Conservation (phyloP, 1,139 yeast genomes). For the Geotrichum restrictum region DNA sequence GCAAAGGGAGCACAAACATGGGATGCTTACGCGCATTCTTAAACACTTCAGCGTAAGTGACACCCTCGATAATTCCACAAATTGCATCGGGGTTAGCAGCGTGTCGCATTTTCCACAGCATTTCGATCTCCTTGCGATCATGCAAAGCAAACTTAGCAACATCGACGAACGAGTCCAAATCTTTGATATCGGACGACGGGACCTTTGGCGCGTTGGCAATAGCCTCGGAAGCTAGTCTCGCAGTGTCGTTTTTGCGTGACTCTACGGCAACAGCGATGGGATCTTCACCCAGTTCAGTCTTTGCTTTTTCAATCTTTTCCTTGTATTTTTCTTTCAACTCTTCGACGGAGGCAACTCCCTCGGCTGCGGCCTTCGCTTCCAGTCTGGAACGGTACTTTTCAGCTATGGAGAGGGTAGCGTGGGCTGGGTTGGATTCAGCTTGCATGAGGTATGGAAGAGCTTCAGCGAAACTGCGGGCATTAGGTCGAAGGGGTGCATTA, state of each 20-base stretch:
- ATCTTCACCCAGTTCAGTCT: slow-evolving; percentile 41
- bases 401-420: slow-evolving; percentile 19
- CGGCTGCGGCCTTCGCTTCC: slow-evolving; percentile 45
- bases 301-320: slow-evolving; percentile 55
- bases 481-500: slow-evolving; percentile 5
- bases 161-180: slow-evolving; percentile 66
- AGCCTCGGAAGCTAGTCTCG: slow-evolving; percentile 18
- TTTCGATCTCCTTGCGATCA: slow-evolving; percentile 63
- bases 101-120: slow-evolving; percentile 88
- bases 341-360: slow-evolving; percentile 49
- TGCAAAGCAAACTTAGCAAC: slow-evolving; percentile 55
- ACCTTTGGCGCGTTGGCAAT: slow-evolving; percentile 18
- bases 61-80: slow-evolving; percentile 58
- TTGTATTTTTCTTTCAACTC: slow-evolving; percentile 53
- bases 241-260: slow-evolving; percentile 24
- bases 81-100: slow-evolving; percentile 55
- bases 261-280: slow-evolving; percentile 15
- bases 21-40: slow-evolving; percentile 72
- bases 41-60: slow-evolving; percentile 58
- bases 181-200: slow-evolving; percentile 52
- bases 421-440: slow-evolving; percentile 9
- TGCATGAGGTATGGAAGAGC: slow-evolving; percentile 14
- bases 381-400: slow-evolving; percentile 44
- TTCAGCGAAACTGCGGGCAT: slow-evolving; percentile 12
- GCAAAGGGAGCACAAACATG: slow-evolving; percentile 46